These are phyloP conservation scores for Hypoxylon trugodes DNA, from an alignment of 495 filamentous ascomycete species.

Conservation along the genomic window DNA sequence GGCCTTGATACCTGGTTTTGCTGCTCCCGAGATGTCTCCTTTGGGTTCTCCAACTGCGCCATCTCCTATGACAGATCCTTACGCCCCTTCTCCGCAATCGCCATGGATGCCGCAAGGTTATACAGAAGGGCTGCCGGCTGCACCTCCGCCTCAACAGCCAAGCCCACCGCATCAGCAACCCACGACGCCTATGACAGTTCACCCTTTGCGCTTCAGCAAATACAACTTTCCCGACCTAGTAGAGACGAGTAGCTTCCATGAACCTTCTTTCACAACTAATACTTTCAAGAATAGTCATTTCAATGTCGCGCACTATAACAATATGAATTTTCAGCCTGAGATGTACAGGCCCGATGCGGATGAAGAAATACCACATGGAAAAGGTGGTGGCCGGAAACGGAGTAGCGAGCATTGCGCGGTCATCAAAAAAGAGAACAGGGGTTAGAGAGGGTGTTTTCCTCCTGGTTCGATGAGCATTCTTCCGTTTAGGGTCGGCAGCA, in stretches of 20 bases:
- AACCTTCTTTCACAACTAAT: constrained; percentile 62
- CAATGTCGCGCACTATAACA: constrained; percentile 85
- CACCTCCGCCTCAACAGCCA: constrained; percentile 45
- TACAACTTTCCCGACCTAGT: constrained; percentile 53
- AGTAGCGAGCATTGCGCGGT: constrained; percentile 48
- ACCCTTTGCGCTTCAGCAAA: constrained; percentile 58
- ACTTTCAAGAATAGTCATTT: constrained; percentile 72
- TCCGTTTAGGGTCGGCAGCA: constrained; percentile 41
- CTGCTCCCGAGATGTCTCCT: constrained; percentile 44
- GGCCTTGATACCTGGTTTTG: constrained; percentile 57
- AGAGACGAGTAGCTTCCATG: constrained; percentile 49
- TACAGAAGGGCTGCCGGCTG: constrained; percentile 36
- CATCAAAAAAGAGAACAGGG: constrained; percentile 47
- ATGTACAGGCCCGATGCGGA: constrained; percentile 58
- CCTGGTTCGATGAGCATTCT: constrained; percentile 36
- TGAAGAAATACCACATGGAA: constrained; percentile 49
- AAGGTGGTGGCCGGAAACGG: constrained; percentile 48
- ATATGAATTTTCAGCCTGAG: constrained; percentile 83
- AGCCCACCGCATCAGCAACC: constrained; percentile 44
- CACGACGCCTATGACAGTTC: constrained; percentile 35
- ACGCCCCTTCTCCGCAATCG: constrained; percentile 51
- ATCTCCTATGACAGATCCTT: constrained; percentile 47
- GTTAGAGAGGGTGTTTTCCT: constrained; percentile 28
- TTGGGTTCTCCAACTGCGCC: constrained; percentile 37
- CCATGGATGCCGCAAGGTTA: constrained; percentile 52